Conservation (phyloP, 2,329 filamentous ascomycete species). For the Lasiodiplodia citricola region DNA sequence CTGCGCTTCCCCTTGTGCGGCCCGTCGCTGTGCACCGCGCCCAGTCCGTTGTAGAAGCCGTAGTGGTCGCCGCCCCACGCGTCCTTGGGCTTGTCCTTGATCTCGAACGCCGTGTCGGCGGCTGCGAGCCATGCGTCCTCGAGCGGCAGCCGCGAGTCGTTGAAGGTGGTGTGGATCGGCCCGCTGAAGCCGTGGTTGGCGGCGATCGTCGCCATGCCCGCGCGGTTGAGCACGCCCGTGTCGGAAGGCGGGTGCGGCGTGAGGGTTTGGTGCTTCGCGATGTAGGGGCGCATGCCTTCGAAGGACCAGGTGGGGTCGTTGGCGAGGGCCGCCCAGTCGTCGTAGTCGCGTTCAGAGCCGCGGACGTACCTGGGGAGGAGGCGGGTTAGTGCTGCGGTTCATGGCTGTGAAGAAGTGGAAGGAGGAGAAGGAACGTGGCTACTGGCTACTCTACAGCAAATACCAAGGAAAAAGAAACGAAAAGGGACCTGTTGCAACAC, state of each 20-base stretch:
- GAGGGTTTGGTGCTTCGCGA: conserved; percentile 46
- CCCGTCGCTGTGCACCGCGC: conserved; percentile 33
- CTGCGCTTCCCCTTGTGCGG: conserved; percentile 41
- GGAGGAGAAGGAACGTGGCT: background rate
- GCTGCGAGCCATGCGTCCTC: conserved; percentile 35
- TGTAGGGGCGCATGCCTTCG: conserved; percentile 53
- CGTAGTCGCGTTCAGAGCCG: conserved; percentile 25
- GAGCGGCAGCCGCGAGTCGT: conserved; percentile 34
- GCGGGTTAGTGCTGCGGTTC: background rate
- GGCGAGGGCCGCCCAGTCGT: conserved; percentile 28
- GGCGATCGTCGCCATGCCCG: conserved; percentile 38
- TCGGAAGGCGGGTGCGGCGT: conserved; percentile 37
- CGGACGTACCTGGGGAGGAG: conserved; percentile 43
- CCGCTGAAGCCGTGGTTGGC: conserved; percentile 43
- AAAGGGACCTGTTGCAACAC: background rate
- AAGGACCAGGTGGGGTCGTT: conserved; percentile 50
- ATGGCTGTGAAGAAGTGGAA: background rate
- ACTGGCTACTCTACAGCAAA: too few relatives aligned
- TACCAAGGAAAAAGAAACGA: background rate
- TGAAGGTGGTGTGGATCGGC: conserved; percentile 44
- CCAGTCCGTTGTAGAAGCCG: conserved; percentile 41
- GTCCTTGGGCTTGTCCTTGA: conserved; percentile 40
- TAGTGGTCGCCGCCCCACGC: conserved; percentile 45
- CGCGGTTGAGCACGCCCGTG: conserved; percentile 32
- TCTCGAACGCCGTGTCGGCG: conserved; percentile 35